Evolutionary conservation across 2,329 filamentous ascomycete genomes (phyloP), one percentile per base, ranked within the genome.

Genomic region (Dryadomyces quercivorus): DNA sequence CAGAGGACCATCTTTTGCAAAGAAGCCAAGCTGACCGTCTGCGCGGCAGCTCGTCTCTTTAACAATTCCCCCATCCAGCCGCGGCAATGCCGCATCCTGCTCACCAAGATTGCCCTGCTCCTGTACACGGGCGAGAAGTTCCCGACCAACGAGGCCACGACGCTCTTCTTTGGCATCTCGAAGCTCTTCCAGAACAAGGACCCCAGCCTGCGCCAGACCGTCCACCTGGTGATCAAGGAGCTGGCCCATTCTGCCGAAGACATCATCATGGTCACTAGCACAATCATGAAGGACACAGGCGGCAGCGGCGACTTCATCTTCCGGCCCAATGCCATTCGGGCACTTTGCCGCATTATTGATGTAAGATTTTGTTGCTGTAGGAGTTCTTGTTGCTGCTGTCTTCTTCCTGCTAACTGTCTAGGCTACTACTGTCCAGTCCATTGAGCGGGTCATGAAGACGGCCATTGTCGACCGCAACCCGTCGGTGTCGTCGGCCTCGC

Each of bases 171-270:
- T 70, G 91, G 92, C 63, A 97, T 95, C 71, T 97, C 92, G 59
- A 97, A 97, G 79, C 81, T 97, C 58, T 98, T 98, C 80, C 92
- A 97, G 77, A 97, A 97, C 74, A 97, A 96, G 73, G 93, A 98
- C 85, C 87, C 91, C 65, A 92, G 89, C 64, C 78, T 98, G 67
- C 89, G 93, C 65, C 93, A 98, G 77, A 96, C 97, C 91, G 92
- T 98, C 52, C 95, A 97, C 74, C 79, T 97, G 61, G 85, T 96
- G 68, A 88, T 97, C 75, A 98, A 97, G 81, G 93, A 98, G 79
- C 78, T 98, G 65, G 89, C 92, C 62, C 83, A 84, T 70, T 95
- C 90, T 22, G 93, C 93, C 56, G 90, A 97, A 75, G 93, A 98
- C 77, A 94, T 96, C 60, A 98, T 98, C 69, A 97, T 98, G 93